These are phyloP conservation scores for Thelephora aurantiotincta DNA, from an alignment of 768 basidiomycete species.

Conservation along the genomic window DNA sequence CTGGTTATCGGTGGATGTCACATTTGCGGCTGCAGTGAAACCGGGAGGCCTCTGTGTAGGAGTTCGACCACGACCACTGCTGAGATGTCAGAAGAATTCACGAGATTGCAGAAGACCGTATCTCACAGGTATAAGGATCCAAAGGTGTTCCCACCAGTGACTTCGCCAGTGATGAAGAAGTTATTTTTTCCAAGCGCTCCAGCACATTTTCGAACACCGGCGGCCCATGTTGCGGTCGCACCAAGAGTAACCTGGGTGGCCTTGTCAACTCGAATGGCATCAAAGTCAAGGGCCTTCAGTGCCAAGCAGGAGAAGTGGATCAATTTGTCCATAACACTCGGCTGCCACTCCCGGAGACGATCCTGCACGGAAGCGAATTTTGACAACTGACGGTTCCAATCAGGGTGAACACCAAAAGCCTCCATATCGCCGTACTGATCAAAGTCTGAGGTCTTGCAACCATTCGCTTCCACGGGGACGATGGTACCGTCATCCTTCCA, in stretches of 20 bases:
- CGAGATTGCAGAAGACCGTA: neutral
- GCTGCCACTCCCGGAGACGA: constrained; percentile 87
- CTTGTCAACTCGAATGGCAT: constrained; percentile 93
- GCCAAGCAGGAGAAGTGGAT: constrained; percentile 72
- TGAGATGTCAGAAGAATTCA: neutral
- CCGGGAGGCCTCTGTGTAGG: constrained; percentile 53
- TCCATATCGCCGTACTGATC: constrained; percentile 97
- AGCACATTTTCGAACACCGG: constrained; percentile 65
- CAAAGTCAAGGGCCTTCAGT: constrained; percentile 79
- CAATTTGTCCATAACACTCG: constrained; percentile 65
- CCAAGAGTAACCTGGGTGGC: constrained; percentile 83
- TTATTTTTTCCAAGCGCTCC: constrained; percentile 60
- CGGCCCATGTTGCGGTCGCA: constrained; percentile 65
- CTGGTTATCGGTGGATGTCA: constrained; percentile 44
- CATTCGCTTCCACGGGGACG: constrained; percentile 41
- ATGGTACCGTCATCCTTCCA: constrained; percentile 67
- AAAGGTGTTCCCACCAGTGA: constrained; percentile 88
- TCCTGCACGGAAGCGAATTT: constrained; percentile 97
- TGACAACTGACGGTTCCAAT: constrained; percentile 86
- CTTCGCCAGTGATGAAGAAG: constrained; percentile 86
- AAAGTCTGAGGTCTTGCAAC: constrained; percentile 75
- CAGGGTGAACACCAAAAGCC: constrained; percentile 91
- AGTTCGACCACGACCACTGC: constrained; percentile 80
- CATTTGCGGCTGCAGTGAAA: constrained; percentile 54
- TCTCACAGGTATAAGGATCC: constrained; percentile 75